Percentiles rank a stretch among this genome's conserved stretches.
These are phyloP conservation scores for Suillus ampliporus DNA, from an alignment of 768 basidiomycete species.

Conservation along the genomic window DNA sequence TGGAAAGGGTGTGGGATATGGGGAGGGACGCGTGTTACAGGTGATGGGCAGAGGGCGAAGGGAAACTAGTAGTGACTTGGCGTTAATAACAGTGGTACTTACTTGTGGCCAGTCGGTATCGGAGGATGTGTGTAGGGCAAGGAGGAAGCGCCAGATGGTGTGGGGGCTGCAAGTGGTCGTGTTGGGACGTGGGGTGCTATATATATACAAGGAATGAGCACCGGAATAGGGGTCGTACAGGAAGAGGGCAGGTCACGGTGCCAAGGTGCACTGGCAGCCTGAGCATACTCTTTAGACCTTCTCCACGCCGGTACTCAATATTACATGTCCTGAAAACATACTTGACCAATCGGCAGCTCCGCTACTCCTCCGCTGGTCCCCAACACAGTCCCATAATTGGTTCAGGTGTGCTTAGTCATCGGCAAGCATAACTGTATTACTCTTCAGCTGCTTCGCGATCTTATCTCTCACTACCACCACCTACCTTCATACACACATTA, in stretches of 20 bases:
- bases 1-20: too few relatives aligned
- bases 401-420: constrained; percentile 7
- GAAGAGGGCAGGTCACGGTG: not conserved
- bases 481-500: constrained; percentile 7
- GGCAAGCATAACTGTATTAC: not conserved
- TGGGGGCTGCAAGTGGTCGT: too few relatives aligned
- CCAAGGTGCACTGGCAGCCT: not conserved
- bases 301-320: not conserved
- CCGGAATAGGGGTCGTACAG: not conserved
- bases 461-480: constrained; percentile 16
- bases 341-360: not conserved
- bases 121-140: too few relatives aligned
- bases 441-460: constrained; percentile 9
- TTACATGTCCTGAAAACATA: not conserved
- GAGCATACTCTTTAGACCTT: not conserved
- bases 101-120: too few relatives aligned
- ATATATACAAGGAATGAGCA: too few relatives aligned
- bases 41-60: too few relatives aligned
- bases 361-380: not conserved
- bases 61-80: too few relatives aligned
- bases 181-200: not conserved
- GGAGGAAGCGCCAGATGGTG: too few relatives aligned
- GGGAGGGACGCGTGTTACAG: too few relatives aligned
- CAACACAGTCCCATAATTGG: not conserved
- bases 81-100: too few relatives aligned